Evolutionary conservation across 139 green algal genomes (phyloP), one percentile per base, ranked within the genome.

Genomic region (Penium margaritaceum): DNA sequence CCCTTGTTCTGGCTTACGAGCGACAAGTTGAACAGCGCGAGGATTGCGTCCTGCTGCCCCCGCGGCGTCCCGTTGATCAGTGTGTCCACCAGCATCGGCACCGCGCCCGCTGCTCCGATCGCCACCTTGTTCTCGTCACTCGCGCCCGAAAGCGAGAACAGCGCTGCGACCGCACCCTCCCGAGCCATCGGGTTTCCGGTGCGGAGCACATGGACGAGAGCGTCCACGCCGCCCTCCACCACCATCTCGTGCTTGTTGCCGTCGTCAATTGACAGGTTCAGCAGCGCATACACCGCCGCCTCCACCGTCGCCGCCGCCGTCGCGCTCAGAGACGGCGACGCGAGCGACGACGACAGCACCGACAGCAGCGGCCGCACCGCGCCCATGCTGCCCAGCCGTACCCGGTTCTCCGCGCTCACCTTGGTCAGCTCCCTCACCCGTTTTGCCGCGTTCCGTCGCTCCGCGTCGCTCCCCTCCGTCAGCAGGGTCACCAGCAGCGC

Each of bases 241-340:
- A 41, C 55, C n/a, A 76, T 76, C 4, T 24, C 3, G 4, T 30
- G 24, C 58, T 78, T 78, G 62, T 78, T 78, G 27, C 32, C 61
- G 41, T 74, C 62, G 62, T 75, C n/a, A 21, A 78, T 78, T 5
- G 70, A 78, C 4, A 78, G 35, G 38, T 78, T 78, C 17, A 78
- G 55, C 4, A 78, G 70, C 17, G 70, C 70, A 7, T 24, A 53
- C 30, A 78, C 63, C 12, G 57, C 70, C 12, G 6, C 24, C 58
- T 78, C 70, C 61, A 66, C 62, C 27, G 12, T 34, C 14, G 65
- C 12, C 43, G 37, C 12, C 21, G 60, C n/a, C 54, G 65, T 66
- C 32, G 24, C 54, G 53, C 12, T 37, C 51, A 39, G 53, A 7
- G 73, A 47, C 9, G 3, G 39, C 46, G 67, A 67, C 27, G 77